Evolutionary conservation across 805 yeast genomes (phyloP), one percentile per base, ranked within the genome.

Genomic region (Candida coleopterorum): DNA sequence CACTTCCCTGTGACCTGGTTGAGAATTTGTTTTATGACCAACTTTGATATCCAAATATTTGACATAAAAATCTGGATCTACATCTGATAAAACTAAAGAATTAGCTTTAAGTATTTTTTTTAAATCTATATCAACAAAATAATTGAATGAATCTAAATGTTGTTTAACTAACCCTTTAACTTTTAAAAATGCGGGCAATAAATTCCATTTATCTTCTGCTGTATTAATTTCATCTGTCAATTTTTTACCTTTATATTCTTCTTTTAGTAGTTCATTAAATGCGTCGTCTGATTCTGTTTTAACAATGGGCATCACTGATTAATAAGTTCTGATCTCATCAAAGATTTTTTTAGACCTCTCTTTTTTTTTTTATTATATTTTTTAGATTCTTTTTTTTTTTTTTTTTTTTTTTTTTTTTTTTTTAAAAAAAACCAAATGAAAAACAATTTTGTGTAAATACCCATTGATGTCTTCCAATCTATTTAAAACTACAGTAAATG

Each of bases 91-190:
- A 26, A 93, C 88, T 36, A 76, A 64, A 62, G 89, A 89, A 58
- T 93, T 93, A 11, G 99, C 98, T 48, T 76, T 69, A 42, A 93
- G 83, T 58, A 93, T 93, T 56, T 93, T 90, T 63, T 85, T 87
- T 58, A 93, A 72, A 56, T 93, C 99, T 6, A 77, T 80, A 52
- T 93, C 97, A 14, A 93, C 95, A 58, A 93, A 93, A 63, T 86
- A 93, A 56, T 93, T 90, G 72, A 87, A 93, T n/a, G 98, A 93
- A 56, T 93, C 98, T 54, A 93, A 70, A 68, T 93, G 98, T 67
- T 93, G 98, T 53, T 93, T 93, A 31, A 93, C 97, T 35, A 93
- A 67, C 37, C 98, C 98, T 58, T 93, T 93, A 30, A 93, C 96
- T 54, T 88, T 87, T 44, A 93, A 67, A 55, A 93, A 93, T 0